Conservation (phyloP, 2,329 filamentous ascomycete species). For the Fusarium armeniacum region DNA sequence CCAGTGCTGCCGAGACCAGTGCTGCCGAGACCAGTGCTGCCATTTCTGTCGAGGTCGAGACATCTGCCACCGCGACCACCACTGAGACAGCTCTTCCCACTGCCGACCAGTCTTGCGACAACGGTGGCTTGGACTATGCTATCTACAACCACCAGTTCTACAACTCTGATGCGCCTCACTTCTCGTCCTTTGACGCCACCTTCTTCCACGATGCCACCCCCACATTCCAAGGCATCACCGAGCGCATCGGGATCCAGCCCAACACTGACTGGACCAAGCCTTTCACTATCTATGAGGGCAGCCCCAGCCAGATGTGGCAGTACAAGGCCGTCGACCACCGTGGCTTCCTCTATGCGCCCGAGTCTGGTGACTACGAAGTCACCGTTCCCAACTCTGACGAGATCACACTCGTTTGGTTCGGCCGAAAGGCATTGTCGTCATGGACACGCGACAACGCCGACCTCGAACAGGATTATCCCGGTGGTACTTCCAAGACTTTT, state of each 20-base stretch:
- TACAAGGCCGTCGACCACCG: conserved; percentile 24
- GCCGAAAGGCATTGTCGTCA: background rate
- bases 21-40: background rate
- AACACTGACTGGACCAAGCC: background rate
- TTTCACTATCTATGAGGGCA: conserved; percentile 16
- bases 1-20: background rate
- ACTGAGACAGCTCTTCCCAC: conserved; percentile 9
- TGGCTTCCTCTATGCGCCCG: conserved; percentile 11
- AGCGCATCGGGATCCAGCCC: conserved; percentile 15
- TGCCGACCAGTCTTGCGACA: conserved; percentile 19
- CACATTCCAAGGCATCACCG: background rate
- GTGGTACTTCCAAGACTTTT: conserved; percentile 10
- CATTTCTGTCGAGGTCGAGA: background rate
- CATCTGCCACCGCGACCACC: background rate
- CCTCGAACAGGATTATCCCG: conserved; percentile 22
- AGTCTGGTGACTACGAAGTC: background rate
- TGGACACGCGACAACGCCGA: conserved; percentile 10
- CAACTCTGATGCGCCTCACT: conserved; percentile 9
- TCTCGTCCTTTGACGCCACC: conserved; percentile 1
- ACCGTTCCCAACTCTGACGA: conserved; percentile 25
- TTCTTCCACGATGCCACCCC: conserved; percentile 6
- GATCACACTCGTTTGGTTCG: conserved; percentile 26
- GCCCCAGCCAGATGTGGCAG: conserved; percentile 4
- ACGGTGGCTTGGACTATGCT: conserved; percentile 15
- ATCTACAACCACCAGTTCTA: conserved; percentile 5